Base-by-base conservation (phyloP, 1,284 basidiomycete genomes). In the Exobasidium rhododendri region DNA sequence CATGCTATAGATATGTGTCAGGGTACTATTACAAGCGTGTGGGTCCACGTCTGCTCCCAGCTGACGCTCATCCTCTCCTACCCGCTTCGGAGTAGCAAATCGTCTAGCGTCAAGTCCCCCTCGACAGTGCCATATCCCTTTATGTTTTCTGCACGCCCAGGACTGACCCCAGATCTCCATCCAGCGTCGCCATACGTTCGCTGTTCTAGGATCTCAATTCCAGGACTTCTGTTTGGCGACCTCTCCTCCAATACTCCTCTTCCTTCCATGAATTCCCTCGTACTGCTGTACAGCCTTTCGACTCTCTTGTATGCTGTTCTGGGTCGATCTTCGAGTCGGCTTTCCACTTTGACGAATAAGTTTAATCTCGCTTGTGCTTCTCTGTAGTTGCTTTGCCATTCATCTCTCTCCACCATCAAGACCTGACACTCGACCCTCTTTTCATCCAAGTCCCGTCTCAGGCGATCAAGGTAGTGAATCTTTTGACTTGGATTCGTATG, bases 371-470 rank as follows among this genome's bases (percentile, higher is more conserved):
- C 47, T 13, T 50, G 14, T 4, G 28, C 2, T 26, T 50, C 47
- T 24, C 24, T 20, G 28, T 26, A 50, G 22, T 50, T n/a, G 22
- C 28, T 50, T 20, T 50, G 47, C 26, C 22, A 26, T 22, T 77
- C 72, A 22, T 72, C 71, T 68, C 73, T 73, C 49, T 79, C 76
- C 66, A 71, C 73, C 55, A 75, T 73, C 26, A 79, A 61, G 40
- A 58, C 68, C 50, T 74, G 75, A n/a, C 75, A 68, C 67, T 78
- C 73, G 46, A 66, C 56, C 59, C 68, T 68, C 81, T 96, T 92
- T 81, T 97, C 92, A 30, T 49, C 57, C 40, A 58, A 50, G 11
- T 56, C 31, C 47, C 35, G 5, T 32, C 61, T 17, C 6, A 62
- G 3, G 11, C 58, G 20, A 24, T 62, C 61, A 1, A 62, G 14